Conservation (phyloP, 768 basidiomycete genomes). For the Podaxis carcinomalis region DNA sequence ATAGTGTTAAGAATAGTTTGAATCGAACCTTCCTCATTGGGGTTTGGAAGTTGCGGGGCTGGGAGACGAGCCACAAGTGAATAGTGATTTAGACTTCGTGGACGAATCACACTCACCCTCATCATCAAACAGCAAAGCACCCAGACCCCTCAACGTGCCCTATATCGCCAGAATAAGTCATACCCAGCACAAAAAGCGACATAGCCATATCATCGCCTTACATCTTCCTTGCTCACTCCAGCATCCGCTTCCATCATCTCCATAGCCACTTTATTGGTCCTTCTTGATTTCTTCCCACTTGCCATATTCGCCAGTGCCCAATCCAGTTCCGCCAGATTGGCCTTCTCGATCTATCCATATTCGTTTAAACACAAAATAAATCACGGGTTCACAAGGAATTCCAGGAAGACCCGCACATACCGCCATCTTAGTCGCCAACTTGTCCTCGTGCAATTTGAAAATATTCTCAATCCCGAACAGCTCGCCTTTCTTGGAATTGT, state of each 20-base stretch:
- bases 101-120: slow-evolving; percentile 32
- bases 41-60: slow-evolving; percentile 33
- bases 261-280: slow-evolving; percentile 12
- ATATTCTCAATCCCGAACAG: slow-evolving; percentile 86
- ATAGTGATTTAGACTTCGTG: background rate
- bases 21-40: slow-evolving; percentile 40
- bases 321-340: slow-evolving; percentile 68
- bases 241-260: slow-evolving; percentile 44
- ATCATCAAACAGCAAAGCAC: slow-evolving; percentile 67
- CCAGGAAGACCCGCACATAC: slow-evolving; percentile 33
- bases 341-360: slow-evolving; percentile 64
- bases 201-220: slow-evolving; percentile 15
- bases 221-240: slow-evolving; percentile 41
- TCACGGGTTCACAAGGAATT: background rate
- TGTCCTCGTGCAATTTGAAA: slow-evolving; percentile 70
- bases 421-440: slow-evolving; percentile 66
- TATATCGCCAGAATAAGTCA: slow-evolving; percentile 17
- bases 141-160: slow-evolving; percentile 57
- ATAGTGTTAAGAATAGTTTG: slow-evolving; percentile 52
- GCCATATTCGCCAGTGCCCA: slow-evolving; percentile 75
- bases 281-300: slow-evolving; percentile 25
- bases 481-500: slow-evolving; percentile 70
- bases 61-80: background rate
- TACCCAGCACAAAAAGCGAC: background rate
- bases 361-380: slow-evolving; percentile 14